Base-by-base conservation (phyloP, 73 alveolate species). In the Urostyla sp. region DNA sequence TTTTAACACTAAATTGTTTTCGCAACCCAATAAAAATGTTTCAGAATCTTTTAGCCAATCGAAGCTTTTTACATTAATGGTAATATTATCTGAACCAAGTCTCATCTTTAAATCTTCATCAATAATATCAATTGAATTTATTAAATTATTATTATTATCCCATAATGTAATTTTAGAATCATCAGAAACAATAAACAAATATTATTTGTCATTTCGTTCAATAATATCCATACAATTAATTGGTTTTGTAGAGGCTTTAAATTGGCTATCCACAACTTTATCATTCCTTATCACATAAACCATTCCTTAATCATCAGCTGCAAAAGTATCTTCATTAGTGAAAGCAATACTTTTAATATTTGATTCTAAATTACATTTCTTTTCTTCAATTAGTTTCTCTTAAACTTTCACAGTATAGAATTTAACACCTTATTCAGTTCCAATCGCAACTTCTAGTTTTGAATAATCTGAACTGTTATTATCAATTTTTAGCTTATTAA, bases 21-120 rank as follows among this genome's bases (percentile, higher is more conserved):
- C 56, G 23, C 31, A 69, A 6, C 83, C 83, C 2, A 69, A 16
- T 1, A 69, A 24, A 2, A 63, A 34, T 2, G 31, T 63, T 26
- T 63, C 60, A 63, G n/a, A n/a, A n/a, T n/a, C n/a, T n/a, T 63
- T 63, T 40, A 43, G 37, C n/a, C 15, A 63, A 11, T 34, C 60
- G 60, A 63, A 63, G 7, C 61, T 27, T 40, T 50, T 63, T 18
- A 60, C 61, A 3, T 57, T 63, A 2, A 63, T 45, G 20, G 37
- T 63, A 44, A 63, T 13, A 21, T 49, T 63, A 20, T 63, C 79
- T 37, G 61, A 37, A 13, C 79, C 79, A 16, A 63, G 45, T 37
- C 44, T 63, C 23, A 57, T 43, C 26, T 63, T 63, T 6, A 63
- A 43, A 26, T 63, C 79, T 23, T 63, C 79, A 63, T 63, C 79